Conservation (phyloP, 2,329 filamentous ascomycete species). For the Nemania abortiva region DNA sequence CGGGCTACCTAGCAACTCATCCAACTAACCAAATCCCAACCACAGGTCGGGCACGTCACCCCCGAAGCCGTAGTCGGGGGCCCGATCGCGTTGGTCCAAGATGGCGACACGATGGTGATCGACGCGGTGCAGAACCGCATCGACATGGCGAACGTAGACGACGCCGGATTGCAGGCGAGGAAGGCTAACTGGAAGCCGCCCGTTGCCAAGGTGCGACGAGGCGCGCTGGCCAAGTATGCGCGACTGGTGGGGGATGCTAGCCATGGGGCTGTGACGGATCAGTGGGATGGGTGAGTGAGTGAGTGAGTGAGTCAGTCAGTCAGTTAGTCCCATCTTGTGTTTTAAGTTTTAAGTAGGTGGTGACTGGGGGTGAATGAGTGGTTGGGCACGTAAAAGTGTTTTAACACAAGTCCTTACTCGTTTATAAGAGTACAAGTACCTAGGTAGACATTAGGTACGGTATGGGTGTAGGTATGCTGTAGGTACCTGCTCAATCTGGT, state of each 20-base stretch:
- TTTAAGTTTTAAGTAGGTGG: no score
- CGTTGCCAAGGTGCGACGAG: slow-evolving; percentile 78
- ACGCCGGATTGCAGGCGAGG: slow-evolving; percentile 76
- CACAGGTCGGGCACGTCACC: slow-evolving; percentile 82
- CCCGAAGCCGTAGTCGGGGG: slow-evolving; percentile 92
- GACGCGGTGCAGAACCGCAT: slow-evolving; percentile 86
- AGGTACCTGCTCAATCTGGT: background rate
- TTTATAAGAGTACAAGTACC: no score
- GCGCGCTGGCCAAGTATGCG: slow-evolving; percentile 91
- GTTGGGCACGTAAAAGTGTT: no score
- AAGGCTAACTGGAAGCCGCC: slow-evolving; percentile 77
- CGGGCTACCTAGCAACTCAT: background rate
- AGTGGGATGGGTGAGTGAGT: slow-evolving; percentile 55
- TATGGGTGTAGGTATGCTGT: no score
- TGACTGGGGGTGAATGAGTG: no score
- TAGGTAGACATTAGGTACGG: no score
- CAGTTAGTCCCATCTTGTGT: no score
- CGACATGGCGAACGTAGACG: slow-evolving; percentile 70
- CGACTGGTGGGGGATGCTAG: slow-evolving; percentile 89
- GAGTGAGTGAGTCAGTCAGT: no score
- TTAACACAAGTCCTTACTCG: no score
- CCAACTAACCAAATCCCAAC: background rate
- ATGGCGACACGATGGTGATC: slow-evolving; percentile 88
- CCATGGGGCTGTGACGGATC: slow-evolving; percentile 89
- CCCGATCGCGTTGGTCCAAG: slow-evolving; percentile 82